Percentiles rank a stretch among this genome's conserved stretches.
Evolutionary conservation across 202 grass and related monocot genomes (phyloP).

Genomic region (Setaria italica): DNA sequence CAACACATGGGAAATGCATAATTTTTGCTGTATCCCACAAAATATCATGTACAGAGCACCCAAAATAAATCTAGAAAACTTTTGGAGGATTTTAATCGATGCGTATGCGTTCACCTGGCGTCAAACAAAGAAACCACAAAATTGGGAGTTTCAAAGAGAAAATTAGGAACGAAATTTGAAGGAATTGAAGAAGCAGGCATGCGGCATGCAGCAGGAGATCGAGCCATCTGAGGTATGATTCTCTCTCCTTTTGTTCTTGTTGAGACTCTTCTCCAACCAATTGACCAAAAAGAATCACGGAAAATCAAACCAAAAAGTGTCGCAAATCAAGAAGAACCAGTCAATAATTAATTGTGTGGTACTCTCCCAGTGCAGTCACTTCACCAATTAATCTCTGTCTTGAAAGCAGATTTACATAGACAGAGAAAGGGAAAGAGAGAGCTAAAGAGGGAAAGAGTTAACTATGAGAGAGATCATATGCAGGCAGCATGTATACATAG

Average conservation of each 20-base stretch:
- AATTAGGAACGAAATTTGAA: constrained; percentile 18
- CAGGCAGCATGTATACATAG: constrained; percentile 7
- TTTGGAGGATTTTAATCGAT: neutral
- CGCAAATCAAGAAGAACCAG: constrained; percentile 1
- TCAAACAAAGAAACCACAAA: neutral
- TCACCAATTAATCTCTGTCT: neutral
- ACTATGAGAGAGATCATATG: constrained; percentile 28
- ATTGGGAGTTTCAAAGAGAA: neutral
- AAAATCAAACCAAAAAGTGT: constrained; percentile 6
- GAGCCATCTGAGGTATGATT: neutral
- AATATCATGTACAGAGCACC: neutral
- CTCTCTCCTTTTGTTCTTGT: neutral
- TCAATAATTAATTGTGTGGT: neutral
- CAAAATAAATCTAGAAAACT: neutral
- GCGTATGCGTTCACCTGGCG: too few relatives aligned
- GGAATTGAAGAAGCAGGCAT: neutral
- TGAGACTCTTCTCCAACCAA: constrained; percentile 22
- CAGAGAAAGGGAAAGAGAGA: constrained; percentile 22
- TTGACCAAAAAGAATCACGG: constrained; percentile 13
- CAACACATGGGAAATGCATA: constrained; percentile 11
- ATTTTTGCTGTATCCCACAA: neutral
- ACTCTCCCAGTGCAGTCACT: constrained; percentile 1
- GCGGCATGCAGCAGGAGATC: neutral
- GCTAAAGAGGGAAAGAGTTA: neutral
- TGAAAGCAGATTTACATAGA: constrained; percentile 28